Base-by-base conservation (phyloP, 768 basidiomycete genomes). In the Kwoniella sp. region DNA sequence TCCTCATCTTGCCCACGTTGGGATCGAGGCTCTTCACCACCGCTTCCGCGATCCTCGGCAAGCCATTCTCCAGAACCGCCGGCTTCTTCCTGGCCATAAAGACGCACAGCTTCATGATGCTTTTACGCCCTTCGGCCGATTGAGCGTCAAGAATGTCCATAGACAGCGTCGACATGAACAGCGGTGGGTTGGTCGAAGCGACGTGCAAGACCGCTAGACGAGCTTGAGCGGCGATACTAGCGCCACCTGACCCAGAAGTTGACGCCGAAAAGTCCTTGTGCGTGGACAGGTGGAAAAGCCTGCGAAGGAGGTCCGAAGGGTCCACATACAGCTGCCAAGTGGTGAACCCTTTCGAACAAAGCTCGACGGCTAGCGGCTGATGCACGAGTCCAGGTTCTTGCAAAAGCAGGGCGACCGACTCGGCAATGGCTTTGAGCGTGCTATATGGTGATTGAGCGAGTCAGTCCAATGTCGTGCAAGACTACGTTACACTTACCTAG, bases 1-100 rank as follows among this genome's bases (percentile, higher is more conserved):
- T 91, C 7, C 78, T 63, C 59, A 74, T 40, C 85, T 81, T 67
- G 78, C 88, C 36, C 79, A 84, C 69, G 46, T 88, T 92, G 14
- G 95, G 95, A 75, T 99, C 93, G 50, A 99, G 78, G 0, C 90
- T 95, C 70, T 91, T 92, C 15, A 98, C 91, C 0, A 98, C 90
- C 1, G 92, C 90, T 69, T 98, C 95, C 74, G 90, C 85, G 38
- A 96, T 77, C 34, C 84, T 81, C 0, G 92, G 86, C 23, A 98
- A 77, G 61, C 85, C 87, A 3, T 87, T 82, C 60, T 89, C 86
- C 36, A 98, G 77, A 7, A 93, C 83, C 23, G 87, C 77, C 1
- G 92, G 91, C 63, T 87, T 84, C 87, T 93, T 98, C 70, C 88
- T 83, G 53, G 95, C 89, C 57, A 99, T 78, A 67, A 92, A 91